Evolutionary conservation across 164 flowering plant species (phyloP).

Genomic region (Santalum album): DNA sequence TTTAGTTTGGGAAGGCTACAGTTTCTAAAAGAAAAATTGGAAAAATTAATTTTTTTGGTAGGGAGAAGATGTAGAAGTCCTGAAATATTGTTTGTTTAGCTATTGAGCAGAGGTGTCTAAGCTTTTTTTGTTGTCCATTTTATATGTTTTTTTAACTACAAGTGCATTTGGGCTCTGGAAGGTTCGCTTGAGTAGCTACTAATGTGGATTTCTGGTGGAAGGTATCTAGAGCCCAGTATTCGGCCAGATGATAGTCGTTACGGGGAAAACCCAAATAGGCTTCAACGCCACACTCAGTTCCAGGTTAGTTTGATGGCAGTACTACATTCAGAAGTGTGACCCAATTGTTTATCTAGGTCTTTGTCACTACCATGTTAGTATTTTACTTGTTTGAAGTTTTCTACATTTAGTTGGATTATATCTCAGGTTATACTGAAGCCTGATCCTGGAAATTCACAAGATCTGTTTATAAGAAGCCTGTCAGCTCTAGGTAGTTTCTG

Average conservation of each 20-base stretch:
- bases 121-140: no score
- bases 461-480: conserved; percentile 76
- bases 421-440: conserved; percentile 93
- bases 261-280: conserved; percentile 96
- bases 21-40: no score
- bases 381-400: conserved; percentile 5
- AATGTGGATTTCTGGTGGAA: conserved; percentile 22
- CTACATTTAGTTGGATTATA: conserved; percentile 1
- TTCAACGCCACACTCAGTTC: conserved; percentile 95
- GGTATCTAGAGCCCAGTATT: conserved; percentile 94
- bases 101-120: neutral
- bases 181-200: neutral
- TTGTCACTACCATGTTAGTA: neutral
- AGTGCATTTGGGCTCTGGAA: neutral
- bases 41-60: no score
- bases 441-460: conserved; percentile 98
- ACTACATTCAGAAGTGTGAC: neutral
- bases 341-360: neutral
- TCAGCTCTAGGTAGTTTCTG: conserved; percentile 66
- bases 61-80: no score
- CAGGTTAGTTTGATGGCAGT: conserved; percentile 40
- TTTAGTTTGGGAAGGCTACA: no score
- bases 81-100: neutral
- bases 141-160: neutral
- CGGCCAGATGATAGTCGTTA: conserved; percentile 99